Base-by-base conservation (phyloP, 2,329 filamentous ascomycete species). In the Phyllosticta ampelicida region DNA sequence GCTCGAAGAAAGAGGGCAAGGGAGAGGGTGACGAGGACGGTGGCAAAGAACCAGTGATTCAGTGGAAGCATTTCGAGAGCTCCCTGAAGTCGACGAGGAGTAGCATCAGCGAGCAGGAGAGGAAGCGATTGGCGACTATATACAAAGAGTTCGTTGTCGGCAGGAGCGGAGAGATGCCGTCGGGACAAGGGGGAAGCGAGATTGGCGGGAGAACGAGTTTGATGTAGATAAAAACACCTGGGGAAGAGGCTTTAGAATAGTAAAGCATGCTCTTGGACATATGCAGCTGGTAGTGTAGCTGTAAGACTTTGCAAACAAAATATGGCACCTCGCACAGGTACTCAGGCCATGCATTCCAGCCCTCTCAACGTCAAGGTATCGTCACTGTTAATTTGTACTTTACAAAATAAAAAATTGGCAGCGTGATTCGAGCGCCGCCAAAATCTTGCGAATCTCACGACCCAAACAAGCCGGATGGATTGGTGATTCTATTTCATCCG, bases 71-170 rank as follows among this genome's bases (percentile, higher is more conserved):
- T 72, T 77, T 99, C 36, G 79, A 86, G 68, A 86, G 86, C 65
- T 88, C 88, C 48, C 77, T 99, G 59, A 80, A 81, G 20, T 86
- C 76, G 53, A 96, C 92, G 4, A 79, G 91, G 63, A 83, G 89
- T 20, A 95, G 89, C 71, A 95, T 97, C 64, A 89, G 87, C 68
- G 77, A 78, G 2, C 82, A 90, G 60, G 94, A 99, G 74, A 81
- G 85, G 65, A 78, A 76, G 61, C 78, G 92, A 60, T 73, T 99
- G 63, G 80, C 83, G 66, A 82, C 82, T 48, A 96, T 99, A 61
- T 99, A 99, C 70, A 78, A 80, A 16, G 94, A 99, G 74, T 99
- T 99, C 77, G 86, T 96, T 0, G 88, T 89, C 3, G 91, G 90
- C 0, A 80, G 94, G 64, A 96, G 91, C 71, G 94, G 94, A 8